These are phyloP conservation scores for Tirmania nivea DNA, from an alignment of 495 filamentous ascomycete genomes.

Conservation along the genomic window DNA sequence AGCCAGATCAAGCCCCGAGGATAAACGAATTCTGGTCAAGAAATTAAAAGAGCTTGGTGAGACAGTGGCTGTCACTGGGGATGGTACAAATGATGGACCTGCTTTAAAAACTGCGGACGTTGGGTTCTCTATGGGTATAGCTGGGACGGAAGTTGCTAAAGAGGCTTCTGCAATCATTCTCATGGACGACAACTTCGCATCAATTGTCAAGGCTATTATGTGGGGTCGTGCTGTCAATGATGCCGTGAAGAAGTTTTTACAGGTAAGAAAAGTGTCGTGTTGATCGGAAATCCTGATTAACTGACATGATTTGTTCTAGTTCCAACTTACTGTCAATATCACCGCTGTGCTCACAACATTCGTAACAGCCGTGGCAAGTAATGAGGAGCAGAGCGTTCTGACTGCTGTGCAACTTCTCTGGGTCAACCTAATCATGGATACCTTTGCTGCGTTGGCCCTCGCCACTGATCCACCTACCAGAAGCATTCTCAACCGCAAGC, in stretches of 20 bases:
- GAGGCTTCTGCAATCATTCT: slow-evolving; percentile 86
- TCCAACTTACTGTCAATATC: slow-evolving; percentile 82
- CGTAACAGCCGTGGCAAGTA: slow-evolving; percentile 49
- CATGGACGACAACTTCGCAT: slow-evolving; percentile 85
- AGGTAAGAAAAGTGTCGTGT: slow-evolving; percentile 25
- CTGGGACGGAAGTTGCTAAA: slow-evolving; percentile 80
- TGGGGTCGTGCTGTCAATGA: slow-evolving; percentile 84
- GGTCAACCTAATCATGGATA: slow-evolving; percentile 91
- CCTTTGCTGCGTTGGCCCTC: slow-evolving; percentile 81
- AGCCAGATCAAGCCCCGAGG: slow-evolving; percentile 63
- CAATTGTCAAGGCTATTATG: slow-evolving; percentile 68
- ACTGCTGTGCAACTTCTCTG: slow-evolving; percentile 73
- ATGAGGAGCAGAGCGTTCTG: slow-evolving; percentile 46
- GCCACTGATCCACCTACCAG: slow-evolving; percentile 63
- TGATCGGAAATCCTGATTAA: not conserved
- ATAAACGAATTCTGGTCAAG: slow-evolving; percentile 62
- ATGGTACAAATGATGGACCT: slow-evolving; percentile 81
- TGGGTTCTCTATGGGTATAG: slow-evolving; percentile 80
- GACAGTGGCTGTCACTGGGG: slow-evolving; percentile 81
- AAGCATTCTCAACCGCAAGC: slow-evolving; percentile 47
- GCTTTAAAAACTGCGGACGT: slow-evolving; percentile 74
- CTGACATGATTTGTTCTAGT: slow-evolving; percentile 27
- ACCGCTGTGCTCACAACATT: slow-evolving; percentile 72
- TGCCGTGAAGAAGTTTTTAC: slow-evolving; percentile 74
- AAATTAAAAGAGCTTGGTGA: slow-evolving; percentile 66